These are phyloP conservation scores for Ascochyta pisi DNA, from an alignment of 2,329 filamentous ascomycete species.

Conservation along the genomic window DNA sequence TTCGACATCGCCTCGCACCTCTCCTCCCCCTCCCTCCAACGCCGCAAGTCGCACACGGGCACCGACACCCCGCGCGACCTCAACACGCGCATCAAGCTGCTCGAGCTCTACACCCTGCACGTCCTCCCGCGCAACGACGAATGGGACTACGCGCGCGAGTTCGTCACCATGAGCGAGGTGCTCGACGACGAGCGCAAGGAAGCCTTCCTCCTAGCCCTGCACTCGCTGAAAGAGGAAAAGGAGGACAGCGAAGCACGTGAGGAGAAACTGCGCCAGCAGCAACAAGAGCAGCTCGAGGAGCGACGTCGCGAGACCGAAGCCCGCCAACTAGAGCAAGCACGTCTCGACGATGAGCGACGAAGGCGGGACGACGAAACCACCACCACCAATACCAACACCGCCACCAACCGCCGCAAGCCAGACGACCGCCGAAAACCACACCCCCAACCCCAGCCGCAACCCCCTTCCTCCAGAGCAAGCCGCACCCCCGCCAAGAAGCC, in stretches of 20 bases:
- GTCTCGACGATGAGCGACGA: constrained; percentile 52
- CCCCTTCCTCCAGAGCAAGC: constrained; percentile 20
- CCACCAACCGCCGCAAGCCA: constrained; percentile 20
- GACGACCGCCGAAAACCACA: constrained; percentile 18
- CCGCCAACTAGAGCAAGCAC: constrained; percentile 47
- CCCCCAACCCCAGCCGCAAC: neutral
- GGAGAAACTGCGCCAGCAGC: constrained; percentile 67
- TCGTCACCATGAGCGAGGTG: constrained; percentile 84
- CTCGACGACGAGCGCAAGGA: constrained; percentile 92
- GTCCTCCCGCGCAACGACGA: constrained; percentile 92
- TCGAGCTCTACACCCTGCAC: constrained; percentile 94
- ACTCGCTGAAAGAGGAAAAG: constrained; percentile 84
- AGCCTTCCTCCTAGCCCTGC: constrained; percentile 83
- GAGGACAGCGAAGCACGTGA: constrained; percentile 71
- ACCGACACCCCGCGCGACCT: constrained; percentile 85
- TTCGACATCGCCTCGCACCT: constrained; percentile 75
- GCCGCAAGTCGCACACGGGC: constrained; percentile 58
- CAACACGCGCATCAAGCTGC: constrained; percentile 83
- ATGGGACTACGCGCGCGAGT: constrained; percentile 94
- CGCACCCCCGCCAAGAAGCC: constrained; percentile 43
- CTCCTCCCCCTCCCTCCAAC: constrained; percentile 50
- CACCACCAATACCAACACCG: neutral
- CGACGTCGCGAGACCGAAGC: constrained; percentile 54
- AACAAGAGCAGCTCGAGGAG: constrained; percentile 62
- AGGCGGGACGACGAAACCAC: constrained; percentile 49